These are phyloP conservation scores for Phycomyces blakesleeanus DNA, from an alignment of 192 early-diverging fungal species.

Conservation along the genomic window DNA sequence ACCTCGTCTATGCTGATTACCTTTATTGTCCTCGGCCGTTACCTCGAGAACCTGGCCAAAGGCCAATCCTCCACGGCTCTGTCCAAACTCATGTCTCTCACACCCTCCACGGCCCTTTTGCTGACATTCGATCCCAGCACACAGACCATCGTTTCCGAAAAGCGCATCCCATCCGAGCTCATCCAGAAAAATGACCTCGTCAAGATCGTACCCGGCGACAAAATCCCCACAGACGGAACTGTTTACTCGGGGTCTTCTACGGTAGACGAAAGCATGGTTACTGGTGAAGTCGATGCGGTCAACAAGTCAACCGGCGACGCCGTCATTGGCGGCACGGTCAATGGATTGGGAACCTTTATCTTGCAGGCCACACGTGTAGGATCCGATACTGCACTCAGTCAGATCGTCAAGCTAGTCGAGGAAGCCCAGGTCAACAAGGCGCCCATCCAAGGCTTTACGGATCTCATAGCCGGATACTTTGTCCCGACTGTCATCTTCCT, in stretches of 20 bases:
- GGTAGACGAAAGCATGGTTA: slow-evolving; percentile 95
- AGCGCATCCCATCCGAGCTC: slow-evolving; percentile 78
- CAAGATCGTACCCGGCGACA: slow-evolving; percentile 89
- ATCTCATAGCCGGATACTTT: slow-evolving; percentile 87
- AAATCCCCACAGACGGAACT: slow-evolving; percentile 86
- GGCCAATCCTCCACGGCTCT: slow-evolving; percentile 88
- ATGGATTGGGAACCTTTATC: slow-evolving; percentile 80
- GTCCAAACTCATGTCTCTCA: slow-evolving; percentile 81
- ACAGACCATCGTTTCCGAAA: slow-evolving; percentile 53
- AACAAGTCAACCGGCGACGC: slow-evolving; percentile 55
- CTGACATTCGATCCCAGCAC: slow-evolving; percentile 13
- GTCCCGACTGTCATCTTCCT: slow-evolving; percentile 81
- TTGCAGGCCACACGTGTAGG: slow-evolving; percentile 86
- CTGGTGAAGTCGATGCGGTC: slow-evolving; percentile 86
- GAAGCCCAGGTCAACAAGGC: slow-evolving; percentile 93
- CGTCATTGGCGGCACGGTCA: slow-evolving; percentile 95
- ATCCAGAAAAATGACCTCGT: slow-evolving; percentile 82
- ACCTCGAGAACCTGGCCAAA: slow-evolving; percentile 93
- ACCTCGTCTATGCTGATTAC: slow-evolving; percentile 88
- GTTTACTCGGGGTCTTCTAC: slow-evolving; percentile 69
- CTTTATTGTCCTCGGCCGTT: slow-evolving; percentile 90
- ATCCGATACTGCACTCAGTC: slow-evolving; percentile 82
- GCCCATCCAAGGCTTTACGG: slow-evolving; percentile 92
- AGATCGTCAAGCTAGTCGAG: slow-evolving; percentile 91
- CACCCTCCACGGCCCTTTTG: slow-evolving; percentile 73